Conservation (phyloP, 2,329 filamentous ascomycete species). For the Chrysosphaeria jannelii region DNA sequence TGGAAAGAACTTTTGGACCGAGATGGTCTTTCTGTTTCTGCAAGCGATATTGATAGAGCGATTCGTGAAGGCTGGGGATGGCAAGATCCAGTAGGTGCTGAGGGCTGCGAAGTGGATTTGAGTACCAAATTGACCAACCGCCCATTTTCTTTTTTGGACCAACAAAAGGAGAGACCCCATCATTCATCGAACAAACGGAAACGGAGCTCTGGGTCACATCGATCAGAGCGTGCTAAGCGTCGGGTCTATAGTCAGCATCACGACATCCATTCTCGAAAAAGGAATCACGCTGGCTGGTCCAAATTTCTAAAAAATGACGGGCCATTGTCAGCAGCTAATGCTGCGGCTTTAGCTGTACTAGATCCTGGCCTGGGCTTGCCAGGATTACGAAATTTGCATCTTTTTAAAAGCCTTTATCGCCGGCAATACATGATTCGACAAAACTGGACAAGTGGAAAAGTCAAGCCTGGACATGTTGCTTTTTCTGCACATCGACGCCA, state of each 20-base stretch:
- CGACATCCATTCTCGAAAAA: too few relatives aligned
- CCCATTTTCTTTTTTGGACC: too few relatives aligned
- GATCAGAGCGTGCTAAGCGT: slow-evolving; percentile 21
- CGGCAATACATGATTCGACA: slow-evolving; percentile 72
- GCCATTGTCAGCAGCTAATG: slow-evolving; percentile 59
- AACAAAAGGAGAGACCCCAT: slow-evolving; percentile 12
- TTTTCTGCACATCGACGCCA: slow-evolving; percentile 91
- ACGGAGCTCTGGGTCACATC: slow-evolving; percentile 16
- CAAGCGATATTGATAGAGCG: slow-evolving; percentile 59
- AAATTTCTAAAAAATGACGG: slow-evolving; percentile 38
- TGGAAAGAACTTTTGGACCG: slow-evolving; percentile 81
- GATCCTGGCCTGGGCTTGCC: slow-evolving; percentile 55
- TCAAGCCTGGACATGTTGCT: slow-evolving; percentile 70
- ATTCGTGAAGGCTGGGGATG: slow-evolving; percentile 89
- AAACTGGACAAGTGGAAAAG: slow-evolving; percentile 68
- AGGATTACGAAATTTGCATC: slow-evolving; percentile 53
- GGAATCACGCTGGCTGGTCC: slow-evolving; percentile 11
- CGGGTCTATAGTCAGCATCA: slow-evolving; percentile 18
- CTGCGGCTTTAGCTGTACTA: slow-evolving; percentile 55
- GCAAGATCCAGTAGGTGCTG: slow-evolving; percentile 54
- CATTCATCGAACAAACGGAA: slow-evolving; percentile 24
- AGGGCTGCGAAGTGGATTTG: slow-evolving; percentile 57
- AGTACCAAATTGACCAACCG: too few relatives aligned
- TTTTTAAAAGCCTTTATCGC: slow-evolving; percentile 90
- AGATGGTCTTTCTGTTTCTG: slow-evolving; percentile 51